A percentile compares a stretch with the other conserved stretches of the same genome.
Conservation (phyloP, 345 rosid species). For the Ceriops tagal region DNA sequence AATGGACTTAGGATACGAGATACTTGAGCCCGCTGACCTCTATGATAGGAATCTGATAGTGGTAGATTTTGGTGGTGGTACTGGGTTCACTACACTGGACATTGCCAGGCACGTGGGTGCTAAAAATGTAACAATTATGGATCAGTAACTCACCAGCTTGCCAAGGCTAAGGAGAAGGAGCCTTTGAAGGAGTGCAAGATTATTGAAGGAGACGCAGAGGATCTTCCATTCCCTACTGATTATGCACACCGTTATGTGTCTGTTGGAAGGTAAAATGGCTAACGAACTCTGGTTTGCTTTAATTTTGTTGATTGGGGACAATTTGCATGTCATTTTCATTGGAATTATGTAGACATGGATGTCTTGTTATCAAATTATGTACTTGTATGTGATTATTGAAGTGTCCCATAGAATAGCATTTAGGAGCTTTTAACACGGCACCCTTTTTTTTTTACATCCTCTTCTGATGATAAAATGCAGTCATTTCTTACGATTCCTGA, state of each 20-base stretch:
- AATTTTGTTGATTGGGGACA: background rate
- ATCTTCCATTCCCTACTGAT: slow-evolving; percentile 36
- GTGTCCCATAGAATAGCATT: too few species aligned
- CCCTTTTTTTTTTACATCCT: too few species aligned
- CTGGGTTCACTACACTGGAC: slow-evolving; percentile 40
- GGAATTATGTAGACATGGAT: background rate
- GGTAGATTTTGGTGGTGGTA: slow-evolving; percentile 44
- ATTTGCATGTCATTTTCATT: too few species aligned
- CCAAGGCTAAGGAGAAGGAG: slow-evolving; percentile 40
- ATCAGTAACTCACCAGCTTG: slow-evolving; percentile 39
- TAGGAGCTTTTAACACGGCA: too few species aligned
- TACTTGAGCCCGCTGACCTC: too few species aligned
- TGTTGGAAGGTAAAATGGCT: slow-evolving; percentile 31
- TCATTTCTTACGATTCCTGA: too few species aligned
- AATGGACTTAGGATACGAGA: too few species aligned
- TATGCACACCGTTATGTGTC: slow-evolving; percentile 37
- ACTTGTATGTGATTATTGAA: background rate
- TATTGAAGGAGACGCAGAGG: slow-evolving; percentile 38
- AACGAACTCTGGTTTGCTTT: background rate
- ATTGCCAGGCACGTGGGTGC: slow-evolving; percentile 45
- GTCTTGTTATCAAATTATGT: background rate
- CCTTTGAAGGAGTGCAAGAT: slow-evolving; percentile 38
- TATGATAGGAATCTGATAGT: too few species aligned
- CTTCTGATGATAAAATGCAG: too few species aligned
- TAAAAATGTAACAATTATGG: slow-evolving; percentile 34